Base-by-base conservation (phyloP, 78 protist species). In the Tieghemostelium lacteum region DNA sequence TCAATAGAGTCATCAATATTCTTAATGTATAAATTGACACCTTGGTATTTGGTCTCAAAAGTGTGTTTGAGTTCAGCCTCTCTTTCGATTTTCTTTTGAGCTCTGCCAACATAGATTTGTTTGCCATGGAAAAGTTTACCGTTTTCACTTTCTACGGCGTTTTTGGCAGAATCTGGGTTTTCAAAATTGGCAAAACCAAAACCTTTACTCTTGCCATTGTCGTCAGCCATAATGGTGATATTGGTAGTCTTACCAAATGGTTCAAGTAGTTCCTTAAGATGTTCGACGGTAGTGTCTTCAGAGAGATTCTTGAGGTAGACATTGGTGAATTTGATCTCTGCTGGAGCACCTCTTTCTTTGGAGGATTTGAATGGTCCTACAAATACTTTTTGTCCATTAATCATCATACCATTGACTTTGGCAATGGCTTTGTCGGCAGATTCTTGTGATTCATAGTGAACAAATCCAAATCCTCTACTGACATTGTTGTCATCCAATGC, bases 1-100 rank as follows among this genome's bases (percentile, higher is more conserved):
- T 94, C 94, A 69, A 98, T 61, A n/a, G 31, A 28, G 86, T 97
- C 98, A 69, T 97, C 98, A 58, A 99, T 89, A 95, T 98, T 97
- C 96, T 98, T 98, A 85, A 99, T 86, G 97, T 98, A 99, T 50
- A 98, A 92, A 95, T 99, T 99, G 94, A 75, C 80, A 62, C 96
- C 95, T 71, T 78, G 93, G 83, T 88, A 92, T 93, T 97, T 89
- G 73, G 67, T 12, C 60, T 97, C 99, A 74, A 75, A 91, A 83
- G 75, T 50, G 50, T 67, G 80, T 65, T 93, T 77, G 73, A 97
- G 96, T 77, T 93, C 94, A 16, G 57, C 83, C 49, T 87, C 94
- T 62, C 99, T 97, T 88, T 98, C 98, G 34, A 60, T 24, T 73
- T 87, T 89, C 95, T 96, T 96, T 94, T 93, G 97, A 7, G 97